A percentile compares a stretch with the other conserved stretches of the same genome.
Evolutionary conservation across 495 filamentous ascomycete genomes (phyloP).

Genomic region (Trichoderma asperelloides): DNA sequence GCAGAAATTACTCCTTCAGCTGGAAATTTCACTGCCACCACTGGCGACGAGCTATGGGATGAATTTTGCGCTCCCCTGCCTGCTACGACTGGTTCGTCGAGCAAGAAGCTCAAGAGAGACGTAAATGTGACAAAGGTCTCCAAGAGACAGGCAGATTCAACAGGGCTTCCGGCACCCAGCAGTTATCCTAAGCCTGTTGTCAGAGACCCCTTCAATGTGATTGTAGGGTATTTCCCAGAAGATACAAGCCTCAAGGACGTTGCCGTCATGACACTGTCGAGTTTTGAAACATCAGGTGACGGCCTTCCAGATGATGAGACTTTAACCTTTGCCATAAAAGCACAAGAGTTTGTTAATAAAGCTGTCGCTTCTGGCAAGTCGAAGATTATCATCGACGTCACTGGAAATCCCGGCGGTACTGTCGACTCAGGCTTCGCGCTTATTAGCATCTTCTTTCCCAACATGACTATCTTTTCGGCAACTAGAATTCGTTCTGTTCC

Average conservation of each 20-base stretch:
- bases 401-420: slow-evolving; percentile 46
- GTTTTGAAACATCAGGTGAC: slow-evolving; percentile 17
- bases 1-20: background rate
- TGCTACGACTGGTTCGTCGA: background rate
- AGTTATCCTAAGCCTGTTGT: slow-evolving; percentile 18
- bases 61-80: background rate
- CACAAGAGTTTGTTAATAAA: slow-evolving; percentile 28
- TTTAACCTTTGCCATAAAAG: slow-evolving; percentile 28
- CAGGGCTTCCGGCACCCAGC: background rate
- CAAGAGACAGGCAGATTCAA: background rate
- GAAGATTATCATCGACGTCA: slow-evolving; percentile 47
- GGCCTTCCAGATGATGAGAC: slow-evolving; percentile 17
- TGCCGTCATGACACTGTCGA: slow-evolving; percentile 24
- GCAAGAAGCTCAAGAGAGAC: background rate
- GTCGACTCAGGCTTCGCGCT: slow-evolving; percentile 38
- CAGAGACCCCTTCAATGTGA: slow-evolving; percentile 18
- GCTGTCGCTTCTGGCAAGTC: slow-evolving; percentile 31
- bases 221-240: slow-evolving; percentile 30
- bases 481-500: slow-evolving; percentile 5
- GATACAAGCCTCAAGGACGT: slow-evolving; percentile 31
- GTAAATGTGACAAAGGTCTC: background rate
- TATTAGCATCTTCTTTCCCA: slow-evolving; percentile 21
- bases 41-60: background rate
- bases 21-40: background rate
- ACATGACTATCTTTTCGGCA: slow-evolving; percentile 16